A percentile compares a stretch with the other conserved stretches of the same genome.
These are phyloP conservation scores for Penicillium canescens DNA, from an alignment of 495 filamentous ascomycete genomes.

Conservation along the genomic window DNA sequence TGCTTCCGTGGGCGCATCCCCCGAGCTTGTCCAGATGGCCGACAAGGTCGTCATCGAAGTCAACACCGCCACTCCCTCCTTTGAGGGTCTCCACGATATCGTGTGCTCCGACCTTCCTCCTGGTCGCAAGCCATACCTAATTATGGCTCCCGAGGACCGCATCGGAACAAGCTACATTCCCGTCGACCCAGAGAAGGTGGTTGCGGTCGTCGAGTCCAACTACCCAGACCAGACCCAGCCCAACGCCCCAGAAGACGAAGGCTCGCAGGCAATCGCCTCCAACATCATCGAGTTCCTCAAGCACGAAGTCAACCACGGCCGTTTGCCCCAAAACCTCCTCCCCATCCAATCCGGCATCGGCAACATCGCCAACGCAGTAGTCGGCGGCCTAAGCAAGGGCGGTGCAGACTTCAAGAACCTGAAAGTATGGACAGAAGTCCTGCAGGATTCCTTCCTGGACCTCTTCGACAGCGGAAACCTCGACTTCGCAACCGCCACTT, in stretches of 20 bases:
- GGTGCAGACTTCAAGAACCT: constrained; percentile 82
- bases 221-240: constrained; percentile 80
- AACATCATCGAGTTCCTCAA: constrained; percentile 87
- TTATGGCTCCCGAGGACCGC: constrained; percentile 77
- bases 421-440: constrained; percentile 91
- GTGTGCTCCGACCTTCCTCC: constrained; percentile 83
- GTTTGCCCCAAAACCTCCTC: constrained; percentile 75
- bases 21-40: constrained; percentile 85
- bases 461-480: constrained; percentile 89
- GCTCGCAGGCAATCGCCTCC: constrained; percentile 68
- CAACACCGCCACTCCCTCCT: constrained; percentile 81
- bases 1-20: constrained; percentile 81
- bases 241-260: constrained; percentile 75
- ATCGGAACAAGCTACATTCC: constrained; percentile 84
- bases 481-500: constrained; percentile 90
- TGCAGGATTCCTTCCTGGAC: constrained; percentile 92
- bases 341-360: constrained; percentile 89
- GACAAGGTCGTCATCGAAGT: constrained; percentile 95
- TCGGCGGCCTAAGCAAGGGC: constrained; percentile 76
- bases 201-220: constrained; percentile 82
- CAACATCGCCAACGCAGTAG: constrained; percentile 92
- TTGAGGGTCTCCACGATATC: constrained; percentile 91
- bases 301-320: constrained; percentile 75
- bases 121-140: constrained; percentile 78
- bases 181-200: constrained; percentile 84